A percentile compares a stretch with the other conserved stretches of the same genome.
These are phyloP conservation scores for Coprinopsis strossmayeri DNA, from an alignment of 768 basidiomycete genomes.

Conservation along the genomic window DNA sequence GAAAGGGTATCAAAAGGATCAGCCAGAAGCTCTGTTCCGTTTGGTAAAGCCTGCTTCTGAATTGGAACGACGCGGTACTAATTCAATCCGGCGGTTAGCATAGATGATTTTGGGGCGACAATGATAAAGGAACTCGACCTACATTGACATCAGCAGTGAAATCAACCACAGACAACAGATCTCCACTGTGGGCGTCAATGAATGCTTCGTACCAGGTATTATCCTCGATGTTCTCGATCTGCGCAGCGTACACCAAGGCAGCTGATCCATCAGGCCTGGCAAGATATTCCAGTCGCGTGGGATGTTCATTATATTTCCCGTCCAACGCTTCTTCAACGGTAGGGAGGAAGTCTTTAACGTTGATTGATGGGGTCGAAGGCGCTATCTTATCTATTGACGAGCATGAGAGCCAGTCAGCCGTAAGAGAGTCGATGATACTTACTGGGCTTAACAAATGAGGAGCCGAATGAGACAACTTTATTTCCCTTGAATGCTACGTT, in stretches of 20 bases:
- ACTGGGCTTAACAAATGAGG: conserved; percentile 22
- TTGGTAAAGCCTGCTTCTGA: conserved; percentile 37
- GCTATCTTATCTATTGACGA: conserved; percentile 16
- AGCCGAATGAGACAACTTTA: conserved; percentile 24
- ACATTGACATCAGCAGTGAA: conserved; percentile 39
- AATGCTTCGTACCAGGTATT: conserved; percentile 51
- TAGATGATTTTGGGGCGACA: background rate
- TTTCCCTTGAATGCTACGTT: conserved; percentile 26
- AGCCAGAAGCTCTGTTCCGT: conserved; percentile 40
- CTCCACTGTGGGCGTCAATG: conserved; percentile 46
- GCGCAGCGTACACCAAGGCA: conserved; percentile 31
- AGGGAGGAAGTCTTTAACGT: conserved; percentile 19
- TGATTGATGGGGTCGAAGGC: conserved; percentile 26
- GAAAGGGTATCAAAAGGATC: conserved; percentile 39
- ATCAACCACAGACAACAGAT: conserved; percentile 42
- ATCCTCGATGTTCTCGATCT: conserved; percentile 22
- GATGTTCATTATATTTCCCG: conserved; percentile 28
- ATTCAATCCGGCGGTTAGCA: too few species aligned
- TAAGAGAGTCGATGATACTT: background rate
- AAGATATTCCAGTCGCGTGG: conserved; percentile 32
- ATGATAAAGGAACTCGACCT: conserved; percentile 8
- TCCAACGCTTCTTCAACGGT: conserved; percentile 15
- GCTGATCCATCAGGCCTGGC: conserved; percentile 28
- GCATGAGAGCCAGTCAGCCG: conserved; percentile 13
- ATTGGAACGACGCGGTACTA: conserved; percentile 42